Conservation (phyloP, 2,329 filamentous ascomycete genomes). For the Phialophora macrospora region DNA sequence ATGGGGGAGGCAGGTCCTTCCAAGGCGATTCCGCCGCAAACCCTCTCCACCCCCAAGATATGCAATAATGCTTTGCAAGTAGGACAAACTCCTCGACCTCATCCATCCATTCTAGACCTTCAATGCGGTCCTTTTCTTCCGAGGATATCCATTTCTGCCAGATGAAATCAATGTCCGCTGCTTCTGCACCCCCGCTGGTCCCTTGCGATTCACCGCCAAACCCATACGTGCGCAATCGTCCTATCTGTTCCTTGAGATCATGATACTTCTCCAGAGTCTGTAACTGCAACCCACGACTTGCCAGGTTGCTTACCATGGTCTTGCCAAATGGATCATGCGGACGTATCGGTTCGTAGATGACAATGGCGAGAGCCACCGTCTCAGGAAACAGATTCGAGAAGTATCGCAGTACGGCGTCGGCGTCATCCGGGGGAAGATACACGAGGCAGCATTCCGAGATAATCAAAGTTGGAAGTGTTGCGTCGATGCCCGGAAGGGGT, state of each 20-base stretch:
- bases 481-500: conserved; percentile 51
- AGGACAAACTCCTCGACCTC: conserved; percentile 94
- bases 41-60: conserved; percentile 84
- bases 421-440: conserved; percentile 73
- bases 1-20: conserved; percentile 44
- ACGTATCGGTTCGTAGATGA: conserved; percentile 88
- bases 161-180: conserved; percentile 68
- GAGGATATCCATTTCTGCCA: conserved; percentile 75
- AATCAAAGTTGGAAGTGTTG: conserved; percentile 74
- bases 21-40: conserved; percentile 42
- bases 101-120: conserved; percentile 82
- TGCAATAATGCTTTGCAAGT: conserved; percentile 83
- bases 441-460: conserved; percentile 96
- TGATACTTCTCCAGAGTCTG: conserved; percentile 79
- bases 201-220: conserved; percentile 52
- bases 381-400: conserved; percentile 61
- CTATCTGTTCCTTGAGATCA: conserved; percentile 69
- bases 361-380: conserved; percentile 61
- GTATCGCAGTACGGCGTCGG: conserved; percentile 67
- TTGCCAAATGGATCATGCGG: conserved; percentile 84
- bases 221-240: conserved; percentile 68
- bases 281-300: conserved; percentile 78
- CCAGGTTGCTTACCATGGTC: conserved; percentile 91
- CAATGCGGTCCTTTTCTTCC: conserved; percentile 78
- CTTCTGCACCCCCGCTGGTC: conserved; percentile 53